Evolutionary conservation across 345 rosid genomes (phyloP).

Genomic region (Acer negundo): DNA sequence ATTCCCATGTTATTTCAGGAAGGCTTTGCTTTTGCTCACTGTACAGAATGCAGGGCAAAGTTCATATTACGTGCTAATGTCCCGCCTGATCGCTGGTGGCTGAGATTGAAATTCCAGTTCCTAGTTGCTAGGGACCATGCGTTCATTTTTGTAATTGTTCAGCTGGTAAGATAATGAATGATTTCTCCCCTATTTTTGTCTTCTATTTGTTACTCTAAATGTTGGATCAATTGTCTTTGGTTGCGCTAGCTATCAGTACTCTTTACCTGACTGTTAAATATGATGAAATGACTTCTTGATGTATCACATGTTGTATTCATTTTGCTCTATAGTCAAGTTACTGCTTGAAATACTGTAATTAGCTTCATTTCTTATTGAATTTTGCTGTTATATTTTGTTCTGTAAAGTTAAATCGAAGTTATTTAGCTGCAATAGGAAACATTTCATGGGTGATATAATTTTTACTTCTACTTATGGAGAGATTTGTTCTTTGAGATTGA

Average conservation of each 20-base stretch:
- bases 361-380: background rate
- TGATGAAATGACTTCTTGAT: conserved; percentile 8
- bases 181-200: background rate
- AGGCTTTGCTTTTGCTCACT: conserved; percentile 99
- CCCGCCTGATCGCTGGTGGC: conserved; percentile 99
- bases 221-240: conserved; percentile 8
- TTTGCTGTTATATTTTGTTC: background rate
- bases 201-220: background rate
- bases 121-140: conserved; percentile 97
- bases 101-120: conserved; percentile 96
- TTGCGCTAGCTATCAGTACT: background rate
- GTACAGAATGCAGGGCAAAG: conserved; percentile 96
- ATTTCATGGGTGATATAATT: background rate
- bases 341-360: background rate
- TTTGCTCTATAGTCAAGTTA: background rate
- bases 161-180: conserved; percentile 62
- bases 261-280: background rate
- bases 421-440: background rate
- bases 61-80: conserved; percentile 92
- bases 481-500: background rate
- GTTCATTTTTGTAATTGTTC: conserved; percentile 86
- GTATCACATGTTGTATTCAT: background rate
- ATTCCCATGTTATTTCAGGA: conserved; percentile 56
- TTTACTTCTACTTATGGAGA: background rate
- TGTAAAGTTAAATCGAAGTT: background rate